Percentiles rank a stretch among this genome's conserved stretches.
Evolutionary conservation across 805 yeast genomes (phyloP).

Genomic region (Starmerella apicola): DNA sequence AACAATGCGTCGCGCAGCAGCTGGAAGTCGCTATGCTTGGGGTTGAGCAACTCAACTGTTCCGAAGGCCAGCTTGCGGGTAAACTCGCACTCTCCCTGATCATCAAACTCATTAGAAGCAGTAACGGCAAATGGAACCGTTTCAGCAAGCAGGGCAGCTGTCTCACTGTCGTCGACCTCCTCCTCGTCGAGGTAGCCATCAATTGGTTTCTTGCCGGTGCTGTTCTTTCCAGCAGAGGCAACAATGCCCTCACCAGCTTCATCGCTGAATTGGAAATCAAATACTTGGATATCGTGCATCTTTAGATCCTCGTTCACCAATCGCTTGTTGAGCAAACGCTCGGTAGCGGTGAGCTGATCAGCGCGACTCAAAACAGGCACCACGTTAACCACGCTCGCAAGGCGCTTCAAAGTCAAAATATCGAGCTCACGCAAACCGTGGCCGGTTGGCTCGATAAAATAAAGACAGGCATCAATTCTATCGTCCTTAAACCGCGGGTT

Average conservation of each 20-base stretch:
- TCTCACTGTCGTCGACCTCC: constrained; percentile 19
- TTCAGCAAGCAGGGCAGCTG: constrained; percentile 21
- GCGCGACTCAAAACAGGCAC: constrained; percentile 75
- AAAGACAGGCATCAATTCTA: constrained; percentile 65
- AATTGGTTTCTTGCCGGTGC: constrained; percentile 44
- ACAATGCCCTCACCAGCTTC: constrained; percentile 26
- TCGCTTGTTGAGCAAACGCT: constrained; percentile 42
- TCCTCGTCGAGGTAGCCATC: constrained; percentile 32
- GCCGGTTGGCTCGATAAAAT: constrained; percentile 52
- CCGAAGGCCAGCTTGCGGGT: constrained; percentile 90
- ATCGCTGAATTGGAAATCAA: constrained; percentile 61
- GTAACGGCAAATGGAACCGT: constrained; percentile 65
- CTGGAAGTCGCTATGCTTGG: constrained; percentile 73
- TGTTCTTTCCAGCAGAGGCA: constrained; percentile 34
- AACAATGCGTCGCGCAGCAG: constrained; percentile 66
- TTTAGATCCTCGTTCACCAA: constrained; percentile 47
- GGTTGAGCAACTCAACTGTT: constrained; percentile 74
- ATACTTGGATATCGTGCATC: constrained; percentile 50
- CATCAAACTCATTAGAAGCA: constrained; percentile 55
- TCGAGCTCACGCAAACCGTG: constrained; percentile 56
- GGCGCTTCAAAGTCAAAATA: constrained; percentile 55
- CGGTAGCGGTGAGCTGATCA: constrained; percentile 61
- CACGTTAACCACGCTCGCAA: constrained; percentile 64
- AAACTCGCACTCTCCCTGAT: constrained; percentile 50
- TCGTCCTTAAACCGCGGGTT: constrained; percentile 59